These are phyloP conservation scores for Clarireedia monteithiana DNA, from an alignment of 2,329 filamentous ascomycete genomes.

Conservation along the genomic window DNA sequence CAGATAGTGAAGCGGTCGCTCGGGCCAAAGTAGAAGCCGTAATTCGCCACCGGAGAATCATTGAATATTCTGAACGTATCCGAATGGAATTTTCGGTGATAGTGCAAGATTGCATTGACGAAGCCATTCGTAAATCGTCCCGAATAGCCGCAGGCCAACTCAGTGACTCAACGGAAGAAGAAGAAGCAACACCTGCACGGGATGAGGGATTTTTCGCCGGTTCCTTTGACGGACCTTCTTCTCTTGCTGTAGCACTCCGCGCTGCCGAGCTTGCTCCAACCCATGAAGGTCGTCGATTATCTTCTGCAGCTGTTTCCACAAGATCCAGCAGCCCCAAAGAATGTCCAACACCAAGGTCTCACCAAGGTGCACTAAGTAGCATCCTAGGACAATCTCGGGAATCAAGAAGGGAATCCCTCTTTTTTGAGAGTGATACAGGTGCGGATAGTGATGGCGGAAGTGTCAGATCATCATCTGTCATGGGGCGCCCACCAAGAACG, in stretches of 20 bases:
- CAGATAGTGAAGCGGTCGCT: slow-evolving; percentile 79
- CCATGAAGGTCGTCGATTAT: slow-evolving; percentile 35
- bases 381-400: slow-evolving; percentile 51
- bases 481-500: slow-evolving; percentile 64
- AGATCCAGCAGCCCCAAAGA: slow-evolving; percentile 79
- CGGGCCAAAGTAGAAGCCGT: slow-evolving; percentile 89
- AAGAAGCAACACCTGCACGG: slow-evolving; percentile 36
- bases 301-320: slow-evolving; percentile 53
- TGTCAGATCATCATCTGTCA: slow-evolving; percentile 67
- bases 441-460: slow-evolving; percentile 71
- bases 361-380: slow-evolving; percentile 48
- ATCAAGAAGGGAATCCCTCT: slow-evolving; percentile 68
- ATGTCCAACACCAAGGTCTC: slow-evolving; percentile 83
- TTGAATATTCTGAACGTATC: slow-evolving; percentile 94
- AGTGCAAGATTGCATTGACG: slow-evolving; percentile 92
- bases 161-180: slow-evolving; percentile 60
- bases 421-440: slow-evolving; percentile 75
- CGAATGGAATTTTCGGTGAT: slow-evolving; percentile 87
- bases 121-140: slow-evolving; percentile 81
- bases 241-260: slow-evolving; percentile 46
- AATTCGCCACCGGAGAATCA: slow-evolving; percentile 80
- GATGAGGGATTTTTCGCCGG: slow-evolving; percentile 46
- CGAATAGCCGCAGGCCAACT: slow-evolving; percentile 79
- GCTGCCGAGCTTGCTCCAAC: slow-evolving; percentile 20
- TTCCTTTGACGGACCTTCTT: slow-evolving; percentile 51